phyloP scores from a whole-genome alignment of 495 filamentous ascomycete genomes.

The Xylaria telfairii region DNA sequence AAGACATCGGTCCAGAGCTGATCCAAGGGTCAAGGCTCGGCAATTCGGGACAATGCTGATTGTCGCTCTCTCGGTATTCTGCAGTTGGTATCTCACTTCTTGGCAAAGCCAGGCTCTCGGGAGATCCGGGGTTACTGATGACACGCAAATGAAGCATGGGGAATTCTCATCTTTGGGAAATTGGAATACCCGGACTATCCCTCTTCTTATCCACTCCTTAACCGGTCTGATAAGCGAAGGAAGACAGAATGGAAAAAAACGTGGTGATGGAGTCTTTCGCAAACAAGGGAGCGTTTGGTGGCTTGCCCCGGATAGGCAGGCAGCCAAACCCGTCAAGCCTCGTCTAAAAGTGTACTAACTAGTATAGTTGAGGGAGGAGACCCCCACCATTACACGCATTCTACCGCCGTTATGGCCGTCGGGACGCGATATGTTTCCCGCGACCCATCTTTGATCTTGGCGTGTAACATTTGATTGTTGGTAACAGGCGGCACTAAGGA shows the following conservation, averaged over 20 bases:
- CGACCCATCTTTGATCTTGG: background rate
- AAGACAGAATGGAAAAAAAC: constrained; percentile 12
- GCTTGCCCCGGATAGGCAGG: constrained; percentile 21
- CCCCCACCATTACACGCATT: background rate
- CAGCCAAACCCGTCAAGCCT: constrained; percentile 13
- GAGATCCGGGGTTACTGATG: constrained; percentile 5
- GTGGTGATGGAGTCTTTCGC: constrained; percentile 19
- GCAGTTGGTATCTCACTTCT: background rate
- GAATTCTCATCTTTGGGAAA: constrained; percentile 16
- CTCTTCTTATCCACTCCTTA: constrained; percentile 14
- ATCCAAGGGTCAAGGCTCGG: constrained; percentile 4
- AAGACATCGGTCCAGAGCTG: constrained; percentile 13
- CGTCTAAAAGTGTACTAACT: constrained; percentile 12
- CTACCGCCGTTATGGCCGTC: constrained; percentile 12
- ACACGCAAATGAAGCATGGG: constrained; percentile 3
- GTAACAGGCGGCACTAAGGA: constrained; percentile 13
- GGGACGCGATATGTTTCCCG: background rate
- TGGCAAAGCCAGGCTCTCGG: constrained; percentile 6
- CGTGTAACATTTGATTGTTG: background rate
- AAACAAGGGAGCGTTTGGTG: constrained; percentile 9
- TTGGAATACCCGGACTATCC: background rate
- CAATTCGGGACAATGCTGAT: constrained; percentile 13
- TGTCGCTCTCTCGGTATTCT: background rate
- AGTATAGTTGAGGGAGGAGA: background rate
- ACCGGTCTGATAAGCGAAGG: background rate